Conservation (phyloP, 2,329 filamentous ascomycete species). For the Colletotrichum tropicicola region DNA sequence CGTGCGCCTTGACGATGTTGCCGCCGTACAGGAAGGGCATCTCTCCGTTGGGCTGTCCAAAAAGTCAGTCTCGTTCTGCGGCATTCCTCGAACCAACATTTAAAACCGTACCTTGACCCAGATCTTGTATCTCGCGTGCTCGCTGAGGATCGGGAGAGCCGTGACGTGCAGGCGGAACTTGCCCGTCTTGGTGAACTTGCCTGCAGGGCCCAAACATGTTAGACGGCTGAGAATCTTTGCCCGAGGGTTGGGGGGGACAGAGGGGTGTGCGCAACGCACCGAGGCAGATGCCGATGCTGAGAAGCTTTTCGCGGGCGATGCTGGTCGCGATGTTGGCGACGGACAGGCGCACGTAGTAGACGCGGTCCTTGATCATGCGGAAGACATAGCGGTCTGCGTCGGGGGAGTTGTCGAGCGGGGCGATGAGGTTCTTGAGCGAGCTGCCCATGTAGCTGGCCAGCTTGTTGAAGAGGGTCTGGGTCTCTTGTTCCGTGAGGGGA, state of each 20-base stretch:
- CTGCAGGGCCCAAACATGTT: constrained; percentile 47
- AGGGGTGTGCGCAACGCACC: constrained; percentile 48
- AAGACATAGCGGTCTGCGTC: constrained; percentile 85
- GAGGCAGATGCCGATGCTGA: constrained; percentile 89
- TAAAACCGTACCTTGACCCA: constrained; percentile 75
- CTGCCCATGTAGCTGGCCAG: constrained; percentile 92
- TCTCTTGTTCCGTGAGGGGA: constrained; percentile 81
- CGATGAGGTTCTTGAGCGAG: constrained; percentile 86
- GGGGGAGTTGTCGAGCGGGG: constrained; percentile 72
- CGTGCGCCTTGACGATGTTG: constrained; percentile 76
- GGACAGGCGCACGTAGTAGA: constrained; percentile 91
- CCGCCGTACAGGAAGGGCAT: constrained; percentile 98
- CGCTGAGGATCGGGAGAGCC: constrained; percentile 84
- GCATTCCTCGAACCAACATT: no score
- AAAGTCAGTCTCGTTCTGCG: background rate
- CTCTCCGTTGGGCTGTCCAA: constrained; percentile 77
- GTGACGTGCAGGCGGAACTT: constrained; percentile 97
- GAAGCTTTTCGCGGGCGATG: constrained; percentile 81
- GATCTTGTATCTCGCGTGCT: constrained; percentile 94
- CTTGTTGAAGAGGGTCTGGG: constrained; percentile 87
- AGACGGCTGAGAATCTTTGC: background rate
- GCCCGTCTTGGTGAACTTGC: constrained; percentile 95
- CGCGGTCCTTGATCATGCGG: constrained; percentile 72
- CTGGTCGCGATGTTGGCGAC: constrained; percentile 92
- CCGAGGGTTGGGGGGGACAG: no score